These are phyloP conservation scores for Tylopilus sp. DNA, from an alignment of 768 basidiomycete genomes.

Conservation along the genomic window DNA sequence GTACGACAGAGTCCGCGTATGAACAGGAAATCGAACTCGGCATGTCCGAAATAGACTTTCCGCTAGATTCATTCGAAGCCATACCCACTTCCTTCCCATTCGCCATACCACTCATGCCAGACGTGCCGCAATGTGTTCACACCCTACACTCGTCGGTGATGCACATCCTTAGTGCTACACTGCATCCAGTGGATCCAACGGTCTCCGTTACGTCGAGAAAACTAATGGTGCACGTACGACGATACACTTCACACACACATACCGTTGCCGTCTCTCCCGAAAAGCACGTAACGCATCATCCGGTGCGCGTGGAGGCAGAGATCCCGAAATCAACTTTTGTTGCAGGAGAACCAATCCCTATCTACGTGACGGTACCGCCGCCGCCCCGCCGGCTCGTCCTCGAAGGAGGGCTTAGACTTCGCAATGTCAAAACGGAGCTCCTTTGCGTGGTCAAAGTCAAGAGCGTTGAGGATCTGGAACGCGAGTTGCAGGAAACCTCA, in stretches of 20 bases:
- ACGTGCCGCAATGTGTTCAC: conserved; percentile 81
- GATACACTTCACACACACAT: conserved; percentile 66
- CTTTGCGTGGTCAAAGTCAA: conserved; percentile 62
- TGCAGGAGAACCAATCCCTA: conserved; percentile 69
- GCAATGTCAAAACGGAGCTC: conserved; percentile 80
- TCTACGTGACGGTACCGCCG: conserved; percentile 79
- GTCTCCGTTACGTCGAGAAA: conserved; percentile 47
- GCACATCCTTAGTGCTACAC: conserved; percentile 65
- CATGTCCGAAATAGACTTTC: conserved; percentile 47
- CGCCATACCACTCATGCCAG: conserved; percentile 71
- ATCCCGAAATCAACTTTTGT: conserved; percentile 70
- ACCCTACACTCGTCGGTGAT: conserved; percentile 70
- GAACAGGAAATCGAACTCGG: conserved; percentile 65
- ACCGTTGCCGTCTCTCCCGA: conserved; percentile 58
- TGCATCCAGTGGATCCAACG: conserved; percentile 48
- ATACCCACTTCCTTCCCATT: conserved; percentile 73
- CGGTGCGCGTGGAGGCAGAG: conserved; percentile 66
- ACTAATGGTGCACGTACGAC: conserved; percentile 65
- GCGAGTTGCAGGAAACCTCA: conserved; percentile 30
- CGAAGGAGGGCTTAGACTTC: conserved; percentile 66
- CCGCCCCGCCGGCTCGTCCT: conserved; percentile 66
- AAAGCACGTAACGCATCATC: conserved; percentile 53
- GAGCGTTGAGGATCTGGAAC: conserved; percentile 37
- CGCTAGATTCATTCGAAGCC: conserved; percentile 32
- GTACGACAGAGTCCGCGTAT: conserved; percentile 62